These are phyloP conservation scores for Astragalus glycyphyllos DNA, from an alignment of 306 rosid genomes.

Conservation along the genomic window DNA sequence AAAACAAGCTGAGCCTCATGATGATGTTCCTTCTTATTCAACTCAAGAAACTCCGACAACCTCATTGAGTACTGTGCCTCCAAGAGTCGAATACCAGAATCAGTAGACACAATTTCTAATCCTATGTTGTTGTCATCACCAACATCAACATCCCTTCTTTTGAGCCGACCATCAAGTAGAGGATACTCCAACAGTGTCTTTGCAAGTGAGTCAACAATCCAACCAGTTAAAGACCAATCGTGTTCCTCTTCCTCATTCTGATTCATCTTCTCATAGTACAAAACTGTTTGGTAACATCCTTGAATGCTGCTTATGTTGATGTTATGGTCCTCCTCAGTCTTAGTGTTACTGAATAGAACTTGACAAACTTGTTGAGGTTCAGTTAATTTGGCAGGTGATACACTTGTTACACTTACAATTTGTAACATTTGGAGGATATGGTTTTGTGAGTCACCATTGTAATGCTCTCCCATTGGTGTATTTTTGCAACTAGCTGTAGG, in stretches of 20 bases:
- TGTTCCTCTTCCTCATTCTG: slow-evolving; percentile 37
- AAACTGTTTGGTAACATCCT: slow-evolving; percentile 52
- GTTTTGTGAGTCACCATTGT: slow-evolving; percentile 4
- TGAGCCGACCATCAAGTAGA: slow-evolving; percentile 59
- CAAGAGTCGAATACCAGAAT: slow-evolving; percentile 60
- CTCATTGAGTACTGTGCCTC: slow-evolving; percentile 39
- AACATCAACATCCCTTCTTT: neutral
- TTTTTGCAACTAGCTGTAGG: neutral
- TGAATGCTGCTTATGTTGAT: slow-evolving; percentile 3
- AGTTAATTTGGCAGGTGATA: slow-evolving; percentile 50
- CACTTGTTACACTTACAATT: slow-evolving; percentile 49
- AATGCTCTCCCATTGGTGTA: slow-evolving; percentile 4
- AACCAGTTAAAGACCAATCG: slow-evolving; percentile 59
- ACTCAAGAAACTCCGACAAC: slow-evolving; percentile 49
- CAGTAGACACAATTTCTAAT: slow-evolving; percentile 54
- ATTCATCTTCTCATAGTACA: slow-evolving; percentile 44
- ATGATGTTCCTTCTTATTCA: slow-evolving; percentile 24
- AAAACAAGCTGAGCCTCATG: slow-evolving; percentile 62
- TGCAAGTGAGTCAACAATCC: slow-evolving; percentile 62
- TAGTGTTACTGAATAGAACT: slow-evolving; percentile 26
- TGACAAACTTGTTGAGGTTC: slow-evolving; percentile 43
- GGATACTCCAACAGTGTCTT: slow-evolving; percentile 53
- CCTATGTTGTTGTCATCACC: neutral
- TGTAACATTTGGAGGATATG: slow-evolving; percentile 25
- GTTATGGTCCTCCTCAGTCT: neutral